Conservation (phyloP, 371 early-diverging fungal genomes). For the Mortierella sp. region DNA sequence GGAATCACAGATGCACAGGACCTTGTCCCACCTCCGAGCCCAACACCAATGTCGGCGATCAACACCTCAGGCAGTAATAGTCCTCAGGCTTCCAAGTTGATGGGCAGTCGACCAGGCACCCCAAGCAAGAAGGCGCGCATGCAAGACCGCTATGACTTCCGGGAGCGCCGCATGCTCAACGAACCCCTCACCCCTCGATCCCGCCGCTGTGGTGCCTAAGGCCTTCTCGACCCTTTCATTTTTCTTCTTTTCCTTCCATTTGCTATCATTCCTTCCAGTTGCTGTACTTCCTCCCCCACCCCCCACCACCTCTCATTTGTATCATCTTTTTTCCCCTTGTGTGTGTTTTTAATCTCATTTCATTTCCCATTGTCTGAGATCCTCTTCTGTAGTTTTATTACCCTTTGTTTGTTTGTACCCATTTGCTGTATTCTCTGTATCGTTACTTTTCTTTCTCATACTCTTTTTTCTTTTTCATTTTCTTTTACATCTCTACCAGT, state of each 20-base stretch:
- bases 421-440: constrained; percentile 7
- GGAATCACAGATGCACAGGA: neutral
- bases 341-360: neutral
- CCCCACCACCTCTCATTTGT: neutral
- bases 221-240: neutral
- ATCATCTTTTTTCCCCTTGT: neutral
- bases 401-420: neutral
- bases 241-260: neutral
- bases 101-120: neutral
- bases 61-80: neutral
- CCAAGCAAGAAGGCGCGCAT: constrained; percentile 17
- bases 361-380: neutral
- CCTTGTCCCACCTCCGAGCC: neutral
- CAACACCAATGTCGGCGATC: neutral
- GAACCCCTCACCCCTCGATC: constrained; percentile 29
- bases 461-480: neutral
- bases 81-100: neutral
- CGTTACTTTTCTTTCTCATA: neutral
- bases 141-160: constrained; percentile 42
- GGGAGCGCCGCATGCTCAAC: constrained; percentile 47
- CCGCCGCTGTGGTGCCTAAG: constrained; percentile 27
- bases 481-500: too few species aligned
- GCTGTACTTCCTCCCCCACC: neutral
- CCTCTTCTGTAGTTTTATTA: neutral
- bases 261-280: neutral